These are phyloP conservation scores for Sporothrix humicola DNA, from an alignment of 2,329 filamentous ascomycete genomes.

Conservation along the genomic window DNA sequence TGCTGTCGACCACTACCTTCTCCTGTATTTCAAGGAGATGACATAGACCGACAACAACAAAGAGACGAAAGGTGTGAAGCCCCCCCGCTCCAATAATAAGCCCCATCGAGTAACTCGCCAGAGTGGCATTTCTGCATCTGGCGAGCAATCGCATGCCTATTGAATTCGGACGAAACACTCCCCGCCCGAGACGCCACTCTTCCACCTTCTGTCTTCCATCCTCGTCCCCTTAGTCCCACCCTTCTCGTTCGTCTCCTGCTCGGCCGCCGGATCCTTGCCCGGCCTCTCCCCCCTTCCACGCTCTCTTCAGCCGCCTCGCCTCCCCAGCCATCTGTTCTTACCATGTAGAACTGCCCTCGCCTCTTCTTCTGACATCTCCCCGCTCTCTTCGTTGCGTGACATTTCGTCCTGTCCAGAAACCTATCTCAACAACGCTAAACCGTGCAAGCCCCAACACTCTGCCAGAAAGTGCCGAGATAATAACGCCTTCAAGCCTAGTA, in stretches of 20 bases:
- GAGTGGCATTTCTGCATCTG: conserved; percentile 45
- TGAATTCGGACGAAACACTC: conserved; percentile 80
- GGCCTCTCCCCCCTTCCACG: conserved; percentile 7
- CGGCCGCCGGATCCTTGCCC: conserved; percentile 6
- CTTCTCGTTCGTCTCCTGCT: conserved; percentile 29
- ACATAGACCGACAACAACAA: not conserved
- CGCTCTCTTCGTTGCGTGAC: conserved; percentile 33
- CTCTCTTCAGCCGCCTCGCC: conserved; percentile 15
- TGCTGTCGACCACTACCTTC: not conserved
- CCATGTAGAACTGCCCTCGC: not conserved
- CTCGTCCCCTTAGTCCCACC: conserved; percentile 20
- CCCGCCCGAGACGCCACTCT: conserved; percentile 50
- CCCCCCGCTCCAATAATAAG: conserved; percentile 99
- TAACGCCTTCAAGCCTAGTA: conserved; percentile 27
- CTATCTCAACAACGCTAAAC: conserved; percentile 25
- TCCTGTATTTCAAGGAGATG: not conserved
- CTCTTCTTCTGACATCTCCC: conserved; percentile 29
- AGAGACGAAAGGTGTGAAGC: conserved; percentile 43
- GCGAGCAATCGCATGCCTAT: conserved; percentile 98
- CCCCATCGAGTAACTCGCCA: conserved; percentile 97
- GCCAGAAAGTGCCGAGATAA: conserved; percentile 33
- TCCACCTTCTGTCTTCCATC: conserved; percentile 5
- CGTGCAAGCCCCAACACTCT: not conserved
- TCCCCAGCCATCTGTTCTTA: conserved; percentile 1
- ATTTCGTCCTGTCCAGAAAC: conserved; percentile 9